A percentile compares a stretch with the other conserved stretches of the same genome.
Conservation (phyloP, 768 basidiomycete species). For the Terana coerulea region DNA sequence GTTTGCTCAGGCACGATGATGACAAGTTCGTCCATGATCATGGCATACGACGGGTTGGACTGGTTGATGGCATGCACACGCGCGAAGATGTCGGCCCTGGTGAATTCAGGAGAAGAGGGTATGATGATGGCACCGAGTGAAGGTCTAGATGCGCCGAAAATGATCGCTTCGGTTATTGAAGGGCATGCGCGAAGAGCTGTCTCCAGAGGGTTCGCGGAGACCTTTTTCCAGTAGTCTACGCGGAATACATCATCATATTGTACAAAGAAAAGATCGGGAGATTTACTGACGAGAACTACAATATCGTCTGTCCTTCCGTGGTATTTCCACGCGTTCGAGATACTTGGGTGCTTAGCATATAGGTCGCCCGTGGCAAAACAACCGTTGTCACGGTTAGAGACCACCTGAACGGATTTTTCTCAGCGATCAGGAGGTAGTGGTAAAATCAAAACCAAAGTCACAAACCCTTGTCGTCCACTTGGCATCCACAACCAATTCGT, state of each 20-base stretch:
- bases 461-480: constrained; percentile 10
- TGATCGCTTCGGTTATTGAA: constrained; percentile 7
- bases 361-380: constrained; percentile 10
- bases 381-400: constrained; percentile 7
- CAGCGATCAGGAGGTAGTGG: neutral
- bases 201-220: constrained; percentile 9
- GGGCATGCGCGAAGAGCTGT: constrained; percentile 7
- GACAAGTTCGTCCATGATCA: constrained; percentile 1
- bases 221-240: constrained; percentile 11
- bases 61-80: constrained; percentile 1
- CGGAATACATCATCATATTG: neutral
- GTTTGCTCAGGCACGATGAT: neutral
- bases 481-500: constrained; percentile 6
- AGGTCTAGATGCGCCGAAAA: constrained; percentile 6
- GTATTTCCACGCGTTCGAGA: constrained; percentile 7
- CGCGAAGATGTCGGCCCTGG: neutral
- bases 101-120: neutral
- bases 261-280: neutral
- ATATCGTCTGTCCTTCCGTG: constrained; percentile 10
- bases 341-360: constrained; percentile 8
- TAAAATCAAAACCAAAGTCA: neutral
- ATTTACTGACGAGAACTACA: constrained; percentile 4
- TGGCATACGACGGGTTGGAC: constrained; percentile 1
- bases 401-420: neutral
- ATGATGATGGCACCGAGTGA: constrained; percentile 6